Percentiles rank a stretch among this genome's conserved stretches.
phyloP scores from a whole-genome alignment of 2,329 filamentous ascomycete species.

The Phaeosphaeria sp. region DNA sequence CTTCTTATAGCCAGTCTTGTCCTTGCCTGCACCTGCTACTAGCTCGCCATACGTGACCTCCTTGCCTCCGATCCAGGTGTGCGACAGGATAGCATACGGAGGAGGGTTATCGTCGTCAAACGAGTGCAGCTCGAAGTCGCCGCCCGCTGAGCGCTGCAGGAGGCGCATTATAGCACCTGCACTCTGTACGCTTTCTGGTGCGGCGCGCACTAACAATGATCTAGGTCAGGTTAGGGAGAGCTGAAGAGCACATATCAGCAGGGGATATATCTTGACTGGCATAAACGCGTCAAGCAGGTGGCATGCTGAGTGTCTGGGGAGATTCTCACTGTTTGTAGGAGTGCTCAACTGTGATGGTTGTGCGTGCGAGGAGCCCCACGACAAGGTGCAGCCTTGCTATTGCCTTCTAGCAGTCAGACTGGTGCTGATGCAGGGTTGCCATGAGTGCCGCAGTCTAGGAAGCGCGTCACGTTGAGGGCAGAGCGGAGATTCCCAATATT shows the following conservation, averaged over 20 bases:
- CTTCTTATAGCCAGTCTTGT: conserved; percentile 15
- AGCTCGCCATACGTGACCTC: conserved; percentile 26
- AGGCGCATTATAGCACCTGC: conserved; percentile 22
- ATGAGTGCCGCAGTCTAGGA: neutral
- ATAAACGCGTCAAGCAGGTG: conserved; percentile 11
- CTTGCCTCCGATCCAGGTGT: conserved; percentile 21
- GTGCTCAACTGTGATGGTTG: neutral
- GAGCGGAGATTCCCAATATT: neutral
- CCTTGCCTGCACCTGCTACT: conserved; percentile 13
- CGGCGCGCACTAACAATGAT: conserved; percentile 5
- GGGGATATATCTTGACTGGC: conserved; percentile 5
- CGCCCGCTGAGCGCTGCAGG: conserved; percentile 13
- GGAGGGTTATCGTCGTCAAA: conserved; percentile 16
- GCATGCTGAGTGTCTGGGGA: neutral
- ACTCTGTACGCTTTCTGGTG: neutral
- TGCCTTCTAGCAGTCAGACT: neutral
- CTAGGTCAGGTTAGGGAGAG: neutral
- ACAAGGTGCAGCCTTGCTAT: neutral
- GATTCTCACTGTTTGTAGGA: neutral
- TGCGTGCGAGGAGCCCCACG: neutral
- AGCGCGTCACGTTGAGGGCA: conserved; percentile 2
- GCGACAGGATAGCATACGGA: conserved; percentile 29
- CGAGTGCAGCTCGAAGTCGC: conserved; percentile 20
- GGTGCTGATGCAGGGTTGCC: neutral
- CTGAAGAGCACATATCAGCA: conserved; percentile 3